Percentiles rank a stretch among this genome's conserved stretches.
phyloP scores from a whole-genome alignment of 2,329 filamentous ascomycete genomes.

The Aphanocladium album region DNA sequence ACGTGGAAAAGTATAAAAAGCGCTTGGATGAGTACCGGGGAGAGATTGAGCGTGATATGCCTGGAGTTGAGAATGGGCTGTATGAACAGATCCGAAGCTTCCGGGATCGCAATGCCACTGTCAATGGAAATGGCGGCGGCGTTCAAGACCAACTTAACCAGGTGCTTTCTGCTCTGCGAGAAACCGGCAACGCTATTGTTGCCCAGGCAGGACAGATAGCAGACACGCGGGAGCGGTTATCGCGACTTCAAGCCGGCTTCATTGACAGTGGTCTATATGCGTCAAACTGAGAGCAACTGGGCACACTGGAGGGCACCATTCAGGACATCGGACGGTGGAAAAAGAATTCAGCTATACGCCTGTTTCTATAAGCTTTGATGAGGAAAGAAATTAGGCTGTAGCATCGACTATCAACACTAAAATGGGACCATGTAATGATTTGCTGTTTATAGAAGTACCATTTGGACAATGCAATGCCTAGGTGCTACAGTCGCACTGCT shows the following conservation, averaged over 20 bases:
- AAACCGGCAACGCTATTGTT: constrained; percentile 37
- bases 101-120: constrained; percentile 25
- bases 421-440: not conserved
- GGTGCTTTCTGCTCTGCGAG: constrained; percentile 32
- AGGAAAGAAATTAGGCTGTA: not conserved
- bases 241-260: constrained; percentile 37
- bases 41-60: constrained; percentile 44
- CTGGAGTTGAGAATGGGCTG: constrained; percentile 41
- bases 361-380: not conserved
- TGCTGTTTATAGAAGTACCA: not conserved
- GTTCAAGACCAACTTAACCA: constrained; percentile 36
- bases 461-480: not conserved
- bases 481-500: not conserved
- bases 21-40: constrained; percentile 40
- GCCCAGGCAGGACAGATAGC: constrained; percentile 38
- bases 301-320: not conserved
- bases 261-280: constrained; percentile 29
- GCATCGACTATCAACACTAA: not conserved
- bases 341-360: not conserved
- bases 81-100: constrained; percentile 38
- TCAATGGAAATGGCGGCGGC: constrained; percentile 19
- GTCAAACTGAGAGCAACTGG: not conserved
- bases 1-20: constrained; percentile 39
- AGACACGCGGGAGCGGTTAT: constrained; percentile 37
- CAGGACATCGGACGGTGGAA: too few relatives aligned